Percentiles rank a stretch among this genome's conserved stretches.
Conservation (phyloP, 1,284 basidiomycete genomes). For the Bjerkandera adusta region DNA sequence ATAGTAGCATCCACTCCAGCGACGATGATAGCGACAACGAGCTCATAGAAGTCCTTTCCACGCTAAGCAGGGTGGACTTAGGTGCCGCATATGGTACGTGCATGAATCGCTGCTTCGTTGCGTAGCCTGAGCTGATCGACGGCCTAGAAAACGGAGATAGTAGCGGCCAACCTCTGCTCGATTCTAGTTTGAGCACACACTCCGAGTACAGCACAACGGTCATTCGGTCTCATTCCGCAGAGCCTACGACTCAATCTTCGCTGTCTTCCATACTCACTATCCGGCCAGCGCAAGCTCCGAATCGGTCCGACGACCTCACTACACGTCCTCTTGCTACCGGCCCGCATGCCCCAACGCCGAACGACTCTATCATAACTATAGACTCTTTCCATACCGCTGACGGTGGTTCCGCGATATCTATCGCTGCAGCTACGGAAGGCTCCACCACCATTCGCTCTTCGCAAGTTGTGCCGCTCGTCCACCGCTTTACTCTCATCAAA, state of each 20-base stretch:
- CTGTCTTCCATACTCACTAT: constrained; percentile 75
- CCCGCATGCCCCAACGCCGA: constrained; percentile 25
- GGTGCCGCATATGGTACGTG: constrained; percentile 38
- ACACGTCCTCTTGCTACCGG: constrained; percentile 22
- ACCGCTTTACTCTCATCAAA: constrained; percentile 85
- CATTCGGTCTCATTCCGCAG: constrained; percentile 47
- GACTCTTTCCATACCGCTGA: constrained; percentile 72
- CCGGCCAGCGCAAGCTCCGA: constrained; percentile 51
- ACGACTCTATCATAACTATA: constrained; percentile 54
- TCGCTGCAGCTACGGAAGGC: constrained; percentile 67
- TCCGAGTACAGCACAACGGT: constrained; percentile 72
- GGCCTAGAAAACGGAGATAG: constrained; percentile 34
- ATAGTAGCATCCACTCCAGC: constrained; percentile 32
- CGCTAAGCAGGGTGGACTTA: constrained; percentile 50
- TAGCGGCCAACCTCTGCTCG: constrained; percentile 58
- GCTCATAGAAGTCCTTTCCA: constrained; percentile 63
- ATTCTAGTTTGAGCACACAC: constrained; percentile 39
- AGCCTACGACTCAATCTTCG: constrained; percentile 44
- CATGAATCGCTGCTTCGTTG: neutral
- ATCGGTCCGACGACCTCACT: constrained; percentile 30
- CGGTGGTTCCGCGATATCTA: constrained; percentile 41
- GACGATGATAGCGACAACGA: constrained; percentile 70
- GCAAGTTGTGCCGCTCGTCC: constrained; percentile 49
- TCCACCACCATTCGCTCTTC: constrained; percentile 54
- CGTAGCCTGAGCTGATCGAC: no score